These are phyloP conservation scores for Umbelopsis sp. DNA, from an alignment of 371 early-diverging fungal species.

Conservation along the genomic window DNA sequence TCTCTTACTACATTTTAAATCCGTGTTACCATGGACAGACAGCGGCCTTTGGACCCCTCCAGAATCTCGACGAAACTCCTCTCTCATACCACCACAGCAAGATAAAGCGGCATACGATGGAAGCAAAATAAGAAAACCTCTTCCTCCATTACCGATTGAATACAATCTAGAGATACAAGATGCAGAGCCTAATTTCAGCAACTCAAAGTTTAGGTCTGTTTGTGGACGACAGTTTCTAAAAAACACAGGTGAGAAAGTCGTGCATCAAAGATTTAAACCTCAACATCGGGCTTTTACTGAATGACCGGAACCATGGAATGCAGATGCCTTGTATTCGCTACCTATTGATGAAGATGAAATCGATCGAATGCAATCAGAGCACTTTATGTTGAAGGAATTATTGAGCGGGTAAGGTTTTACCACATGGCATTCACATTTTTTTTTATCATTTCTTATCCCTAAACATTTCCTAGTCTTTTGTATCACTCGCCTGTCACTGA, in stretches of 20 bases:
- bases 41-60: not conserved
- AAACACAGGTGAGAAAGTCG: not conserved
- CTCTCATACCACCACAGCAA: not conserved
- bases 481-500: constrained; percentile 2
- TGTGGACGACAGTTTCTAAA: not conserved
- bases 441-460: too few relatives aligned
- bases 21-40: not conserved
- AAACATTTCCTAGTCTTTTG: not conserved
- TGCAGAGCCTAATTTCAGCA: too few relatives aligned
- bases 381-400: constrained; percentile 8
- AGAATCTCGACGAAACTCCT: not conserved
- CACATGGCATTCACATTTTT: not conserved
- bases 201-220: not conserved
- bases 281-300: not conserved
- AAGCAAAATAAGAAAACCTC: not conserved
- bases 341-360: constrained; percentile 9
- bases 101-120: not conserved
- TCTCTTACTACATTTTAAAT: not conserved
- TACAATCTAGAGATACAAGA: not conserved
- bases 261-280: not conserved
- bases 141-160: not conserved
- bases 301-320: not conserved
- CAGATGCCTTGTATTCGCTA: not conserved
- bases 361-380: constrained; percentile 3
- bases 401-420: constrained; percentile 1